These are phyloP conservation scores for Colletotrichum liriopes DNA, from an alignment of 2,329 filamentous ascomycete species.

Conservation along the genomic window DNA sequence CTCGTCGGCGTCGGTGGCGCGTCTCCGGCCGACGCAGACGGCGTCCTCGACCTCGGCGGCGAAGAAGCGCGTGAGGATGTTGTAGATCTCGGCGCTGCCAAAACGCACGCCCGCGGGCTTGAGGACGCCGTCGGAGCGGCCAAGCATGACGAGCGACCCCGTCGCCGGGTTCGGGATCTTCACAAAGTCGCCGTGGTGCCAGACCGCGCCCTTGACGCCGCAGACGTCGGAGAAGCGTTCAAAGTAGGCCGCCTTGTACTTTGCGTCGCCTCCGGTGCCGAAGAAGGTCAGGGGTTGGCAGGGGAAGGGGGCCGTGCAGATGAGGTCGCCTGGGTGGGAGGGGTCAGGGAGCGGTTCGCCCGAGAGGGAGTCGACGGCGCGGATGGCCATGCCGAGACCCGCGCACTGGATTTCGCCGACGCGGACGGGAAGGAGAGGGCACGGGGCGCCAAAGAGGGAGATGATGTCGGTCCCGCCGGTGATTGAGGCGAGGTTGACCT, in stretches of 20 bases:
- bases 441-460: conserved; percentile 91
- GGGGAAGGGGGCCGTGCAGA: conserved; percentile 89
- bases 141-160: conserved; percentile 89
- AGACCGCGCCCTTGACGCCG: conserved; percentile 66
- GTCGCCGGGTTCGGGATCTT: conserved; percentile 76
- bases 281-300: conserved; percentile 94
- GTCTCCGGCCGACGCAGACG: conserved; percentile 86
- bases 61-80: conserved; percentile 90
- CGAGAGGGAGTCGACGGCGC: conserved; percentile 70
- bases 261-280: conserved; percentile 78
- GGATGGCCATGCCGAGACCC: conserved; percentile 85
- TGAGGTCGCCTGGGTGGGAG: conserved; percentile 86
- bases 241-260: conserved; percentile 90
- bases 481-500: conserved; percentile 92
- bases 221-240: conserved; percentile 77
- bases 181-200: conserved; percentile 97
- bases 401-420: conserved; percentile 84
- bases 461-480: conserved; percentile 98
- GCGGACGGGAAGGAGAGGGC: conserved; percentile 80
- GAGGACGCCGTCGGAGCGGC: conserved; percentile 91
- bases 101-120: conserved; percentile 95
- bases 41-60: conserved; percentile 85
- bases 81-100: conserved; percentile 96
- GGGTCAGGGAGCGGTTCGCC: conserved; percentile 67
- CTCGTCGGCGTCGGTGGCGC: conserved; percentile 82